These are phyloP conservation scores for Saccharomycopsis hybrid DNA, from an alignment of 1,139 yeast species.

Conservation along the genomic window DNA sequence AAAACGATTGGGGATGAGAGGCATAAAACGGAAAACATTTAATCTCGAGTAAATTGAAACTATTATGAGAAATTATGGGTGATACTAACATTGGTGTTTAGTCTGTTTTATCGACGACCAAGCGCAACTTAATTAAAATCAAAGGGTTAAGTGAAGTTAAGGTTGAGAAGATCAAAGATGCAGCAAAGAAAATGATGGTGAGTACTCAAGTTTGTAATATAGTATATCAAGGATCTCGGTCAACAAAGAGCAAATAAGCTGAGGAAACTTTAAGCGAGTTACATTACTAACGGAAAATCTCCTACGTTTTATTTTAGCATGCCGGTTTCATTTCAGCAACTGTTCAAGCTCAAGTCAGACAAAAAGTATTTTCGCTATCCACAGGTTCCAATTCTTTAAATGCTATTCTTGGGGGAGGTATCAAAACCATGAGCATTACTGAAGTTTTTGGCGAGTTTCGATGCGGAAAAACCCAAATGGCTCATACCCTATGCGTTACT, in stretches of 20 bases:
- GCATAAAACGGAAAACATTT: too few relatives aligned
- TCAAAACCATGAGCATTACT: slow-evolving; percentile 54
- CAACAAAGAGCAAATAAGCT: too few relatives aligned
- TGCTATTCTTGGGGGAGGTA: slow-evolving; percentile 50
- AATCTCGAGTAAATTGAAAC: too few relatives aligned
- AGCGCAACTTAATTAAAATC: slow-evolving; percentile 45
- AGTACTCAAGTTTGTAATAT: too few relatives aligned
- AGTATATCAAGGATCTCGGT: too few relatives aligned
- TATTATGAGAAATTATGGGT: too few relatives aligned
- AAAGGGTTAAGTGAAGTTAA: slow-evolving; percentile 53
- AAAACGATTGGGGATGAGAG: too few relatives aligned
- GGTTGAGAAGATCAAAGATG: slow-evolving; percentile 58
- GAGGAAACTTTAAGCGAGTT: too few relatives aligned
- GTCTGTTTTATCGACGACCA: slow-evolving; percentile 49
- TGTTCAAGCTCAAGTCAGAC: slow-evolving; percentile 43
- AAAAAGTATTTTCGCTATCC: slow-evolving; percentile 40
- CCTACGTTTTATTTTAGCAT: too few relatives aligned
- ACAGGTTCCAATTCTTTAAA: slow-evolving; percentile 53
- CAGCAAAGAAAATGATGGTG: slow-evolving; percentile 44
- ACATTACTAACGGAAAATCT: too few relatives aligned
- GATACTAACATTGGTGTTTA: too few relatives aligned
- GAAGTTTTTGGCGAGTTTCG: slow-evolving; percentile 61
- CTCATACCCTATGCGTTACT: slow-evolving; percentile 55
- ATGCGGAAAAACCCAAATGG: slow-evolving; percentile 56
- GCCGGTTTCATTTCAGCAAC: slow-evolving; percentile 51